phyloP scores from a whole-genome alignment of 306 rosid species.

The Ormosia semicastrata region DNA sequence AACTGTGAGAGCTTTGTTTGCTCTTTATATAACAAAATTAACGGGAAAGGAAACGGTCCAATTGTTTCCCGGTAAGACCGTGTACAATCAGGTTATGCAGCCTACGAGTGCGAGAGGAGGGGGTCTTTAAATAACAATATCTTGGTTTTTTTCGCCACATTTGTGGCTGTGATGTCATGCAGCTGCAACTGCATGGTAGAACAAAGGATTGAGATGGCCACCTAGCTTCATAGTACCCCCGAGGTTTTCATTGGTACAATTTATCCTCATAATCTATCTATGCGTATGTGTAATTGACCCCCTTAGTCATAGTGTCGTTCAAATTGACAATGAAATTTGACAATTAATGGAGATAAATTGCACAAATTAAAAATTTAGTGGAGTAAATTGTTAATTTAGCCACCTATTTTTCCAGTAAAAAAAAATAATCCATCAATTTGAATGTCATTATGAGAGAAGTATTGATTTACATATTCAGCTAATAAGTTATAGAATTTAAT shows the following conservation, averaged over 20 bases:
- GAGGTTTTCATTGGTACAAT: not conserved
- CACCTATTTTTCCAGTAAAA: not conserved
- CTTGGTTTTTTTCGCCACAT: conserved; percentile 19
- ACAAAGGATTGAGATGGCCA: not conserved
- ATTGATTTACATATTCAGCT: no score
- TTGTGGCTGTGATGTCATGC: conserved; percentile 36
- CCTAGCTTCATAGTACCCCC: not conserved
- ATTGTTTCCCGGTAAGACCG: conserved; percentile 18
- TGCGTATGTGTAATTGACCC: not conserved
- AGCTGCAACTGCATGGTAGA: not conserved
- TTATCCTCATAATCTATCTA: not conserved
- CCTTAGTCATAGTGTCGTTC: not conserved
- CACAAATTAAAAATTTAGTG: not conserved
- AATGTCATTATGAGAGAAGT: not conserved
- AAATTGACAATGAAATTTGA: not conserved
- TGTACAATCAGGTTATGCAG: not conserved
- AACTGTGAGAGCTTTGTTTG: not conserved
- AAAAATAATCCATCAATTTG: not conserved
- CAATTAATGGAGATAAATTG: not conserved
- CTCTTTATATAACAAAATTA: conserved; percentile 32
- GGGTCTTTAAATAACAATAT: no score
- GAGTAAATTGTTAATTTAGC: not conserved
- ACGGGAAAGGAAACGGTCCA: conserved; percentile 48
- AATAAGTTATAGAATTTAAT: no score
- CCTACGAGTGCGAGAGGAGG: not conserved